Base-by-base conservation (phyloP, 1,284 basidiomycete species). In the Irpex sp. region DNA sequence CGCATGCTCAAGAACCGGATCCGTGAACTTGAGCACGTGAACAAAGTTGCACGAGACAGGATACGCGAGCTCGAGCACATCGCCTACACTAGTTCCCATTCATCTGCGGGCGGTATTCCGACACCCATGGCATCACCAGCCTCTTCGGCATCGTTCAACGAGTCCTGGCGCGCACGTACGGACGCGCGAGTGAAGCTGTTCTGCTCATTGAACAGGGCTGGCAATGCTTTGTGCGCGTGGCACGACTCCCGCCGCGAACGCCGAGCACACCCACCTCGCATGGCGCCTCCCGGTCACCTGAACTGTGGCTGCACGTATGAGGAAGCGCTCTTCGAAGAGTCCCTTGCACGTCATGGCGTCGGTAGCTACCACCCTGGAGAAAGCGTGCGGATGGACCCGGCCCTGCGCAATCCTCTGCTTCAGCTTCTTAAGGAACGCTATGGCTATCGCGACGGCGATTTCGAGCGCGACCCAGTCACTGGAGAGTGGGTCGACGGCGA, bases 151-250 rank as follows among this genome's bases (percentile, higher is more conserved):
- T 71, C 76, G 43, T 87, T 88, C 75, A 78, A 84, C 51, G 74
- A 78, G 26, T 81, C 84, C 2, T 93, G 90, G 90, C 81, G 81
- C 51, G 78, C 81, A 9, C 87, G 90, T 62, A 92, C 88, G 0
- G 85, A 89, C 6, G 83, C 86, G 4, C 88, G 91, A 26, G 76
- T 80, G 65, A 86, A 86, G 63, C 79, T 87, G 51, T 88, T 87
- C 74, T 93, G 93, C 72, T 90, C 92, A 1, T 78, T 90, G 37
- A 93, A 93, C 74, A 84, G 92, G 53, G 91, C 92, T 0, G 92
- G 91, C 21, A 93, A 93, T 67, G 90, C 91, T 1, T 82, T 93
- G 35, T 93, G 91, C 72, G 88, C 92, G 3, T 93, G 92, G 92
- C 92, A 93, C 70, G 91, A 93, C 72, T 90, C 91, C 1, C 82